These are phyloP conservation scores for Solidago caesia DNA, from an alignment of 129 eudicot species.

Conservation along the genomic window DNA sequence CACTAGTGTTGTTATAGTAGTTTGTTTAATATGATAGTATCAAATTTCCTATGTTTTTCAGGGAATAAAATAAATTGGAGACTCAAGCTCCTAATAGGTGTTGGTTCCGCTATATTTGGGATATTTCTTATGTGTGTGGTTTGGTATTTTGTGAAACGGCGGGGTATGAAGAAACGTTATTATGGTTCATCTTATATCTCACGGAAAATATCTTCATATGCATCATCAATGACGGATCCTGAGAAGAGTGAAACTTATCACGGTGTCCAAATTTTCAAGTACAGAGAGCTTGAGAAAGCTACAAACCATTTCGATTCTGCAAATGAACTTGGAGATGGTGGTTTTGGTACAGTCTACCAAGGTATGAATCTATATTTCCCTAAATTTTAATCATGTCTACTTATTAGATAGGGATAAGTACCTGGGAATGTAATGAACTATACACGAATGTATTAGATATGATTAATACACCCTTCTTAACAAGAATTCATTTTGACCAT, in stretches of 20 bases:
- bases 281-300: constrained; percentile 63
- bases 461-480: too few relatives aligned
- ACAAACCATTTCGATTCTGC: constrained; percentile 52
- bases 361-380: constrained; percentile 35
- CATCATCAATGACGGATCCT: constrained; percentile 44
- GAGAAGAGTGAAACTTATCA: constrained; percentile 43
- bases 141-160: constrained; percentile 30
- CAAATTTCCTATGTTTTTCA: constrained; percentile 26
- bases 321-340: constrained; percentile 77
- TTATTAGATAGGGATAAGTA: too few relatives aligned
- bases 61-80: background rate
- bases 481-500: too few relatives aligned
- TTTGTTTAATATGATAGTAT: background rate
- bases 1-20: background rate
- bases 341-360: constrained; percentile 72
- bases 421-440: too few relatives aligned
- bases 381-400: too few relatives aligned
- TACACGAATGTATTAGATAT: too few relatives aligned
- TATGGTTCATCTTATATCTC: constrained; percentile 35
- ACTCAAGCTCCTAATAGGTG: constrained; percentile 27
- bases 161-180: constrained; percentile 29
- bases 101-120: constrained; percentile 17
- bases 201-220: constrained; percentile 31
- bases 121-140: background rate
- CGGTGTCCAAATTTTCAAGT: constrained; percentile 64